phyloP scores from a whole-genome alignment of 2,329 filamentous ascomycete genomes.

The Sarocladiaceae sp. region DNA sequence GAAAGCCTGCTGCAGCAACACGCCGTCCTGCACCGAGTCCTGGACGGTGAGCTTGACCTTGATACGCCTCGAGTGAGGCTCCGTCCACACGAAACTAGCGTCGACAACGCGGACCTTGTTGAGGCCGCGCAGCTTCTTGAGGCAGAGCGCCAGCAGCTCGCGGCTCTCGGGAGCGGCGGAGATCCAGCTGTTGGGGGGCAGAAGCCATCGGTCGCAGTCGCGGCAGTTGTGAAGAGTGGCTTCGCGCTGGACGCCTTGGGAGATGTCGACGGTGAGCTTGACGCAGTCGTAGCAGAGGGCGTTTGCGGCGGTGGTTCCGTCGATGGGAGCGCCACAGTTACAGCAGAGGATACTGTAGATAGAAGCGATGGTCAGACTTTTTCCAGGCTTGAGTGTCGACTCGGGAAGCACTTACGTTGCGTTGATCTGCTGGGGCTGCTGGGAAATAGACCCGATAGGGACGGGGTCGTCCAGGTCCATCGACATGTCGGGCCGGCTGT shows the following conservation, averaged over 20 bases:
- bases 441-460: conserved; percentile 25
- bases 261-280: conserved; percentile 90
- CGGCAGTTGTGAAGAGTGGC: conserved; percentile 84
- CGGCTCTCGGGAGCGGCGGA: conserved; percentile 79
- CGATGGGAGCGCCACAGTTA: conserved; percentile 94
- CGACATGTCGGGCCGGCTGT: conserved; percentile 24
- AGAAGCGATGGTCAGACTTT: not conserved
- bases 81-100: conserved; percentile 95
- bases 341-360: conserved; percentile 71
- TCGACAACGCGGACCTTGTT: conserved; percentile 92
- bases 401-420: conserved; percentile 30
- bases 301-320: conserved; percentile 78
- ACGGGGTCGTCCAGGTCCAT: conserved; percentile 40
- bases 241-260: conserved; percentile 83
- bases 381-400: too few relatives aligned
- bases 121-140: conserved; percentile 80
- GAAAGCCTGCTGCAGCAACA: conserved; percentile 82
- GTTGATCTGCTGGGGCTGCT: conserved; percentile 26
- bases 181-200: conserved; percentile 81
- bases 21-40: conserved; percentile 54
- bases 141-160: conserved; percentile 85
- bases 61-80: conserved; percentile 86
- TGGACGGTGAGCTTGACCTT: conserved; percentile 96
- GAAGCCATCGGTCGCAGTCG: conserved; percentile 91
- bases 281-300: conserved; percentile 95